Evolutionary conservation across 768 basidiomycete species (phyloP).

Genomic region (Collybiopsis confluens): DNA sequence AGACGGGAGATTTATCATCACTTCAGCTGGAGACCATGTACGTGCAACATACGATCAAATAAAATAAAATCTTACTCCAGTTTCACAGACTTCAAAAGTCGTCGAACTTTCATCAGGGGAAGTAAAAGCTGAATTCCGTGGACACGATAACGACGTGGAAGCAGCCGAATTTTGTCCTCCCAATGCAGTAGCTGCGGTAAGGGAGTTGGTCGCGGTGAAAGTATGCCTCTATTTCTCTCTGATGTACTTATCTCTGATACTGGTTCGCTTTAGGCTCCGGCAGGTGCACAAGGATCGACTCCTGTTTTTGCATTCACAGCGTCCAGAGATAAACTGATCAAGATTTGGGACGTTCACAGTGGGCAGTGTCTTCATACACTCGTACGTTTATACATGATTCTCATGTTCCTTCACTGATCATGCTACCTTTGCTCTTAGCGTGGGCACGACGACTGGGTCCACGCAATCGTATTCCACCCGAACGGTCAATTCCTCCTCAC

Average conservation of each 20-base stretch:
- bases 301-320: slow-evolving; percentile 58
- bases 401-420: slow-evolving; percentile 12
- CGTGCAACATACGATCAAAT: slow-evolving; percentile 11
- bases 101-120: slow-evolving; percentile 58
- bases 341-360: slow-evolving; percentile 65
- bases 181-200: slow-evolving; percentile 50
- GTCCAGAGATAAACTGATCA: slow-evolving; percentile 70
- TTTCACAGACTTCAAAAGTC: slow-evolving; percentile 54
- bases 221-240: slow-evolving; percentile 23
- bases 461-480: slow-evolving; percentile 68
- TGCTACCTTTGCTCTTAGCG: slow-evolving; percentile 11
- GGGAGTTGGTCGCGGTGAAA: slow-evolving; percentile 55
- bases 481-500: slow-evolving; percentile 67
- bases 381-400: slow-evolving; percentile 25
- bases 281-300: slow-evolving; percentile 21
- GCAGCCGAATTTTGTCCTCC: slow-evolving; percentile 63
- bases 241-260: slow-evolving; percentile 7
- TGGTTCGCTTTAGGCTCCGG: slow-evolving; percentile 9
- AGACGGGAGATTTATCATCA: slow-evolving; percentile 56
- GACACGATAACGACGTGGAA: slow-evolving; percentile 72
- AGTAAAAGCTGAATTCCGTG: slow-evolving; percentile 61
- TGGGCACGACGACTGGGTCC: slow-evolving; percentile 72
- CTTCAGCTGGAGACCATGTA: slow-evolving; percentile 69
- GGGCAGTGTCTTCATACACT: slow-evolving; percentile 63
- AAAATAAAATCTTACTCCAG: not conserved